Evolutionary conservation across 139 green algal genomes (phyloP), one percentile per base, ranked within the genome.

Genomic region (Chara braunii): DNA sequence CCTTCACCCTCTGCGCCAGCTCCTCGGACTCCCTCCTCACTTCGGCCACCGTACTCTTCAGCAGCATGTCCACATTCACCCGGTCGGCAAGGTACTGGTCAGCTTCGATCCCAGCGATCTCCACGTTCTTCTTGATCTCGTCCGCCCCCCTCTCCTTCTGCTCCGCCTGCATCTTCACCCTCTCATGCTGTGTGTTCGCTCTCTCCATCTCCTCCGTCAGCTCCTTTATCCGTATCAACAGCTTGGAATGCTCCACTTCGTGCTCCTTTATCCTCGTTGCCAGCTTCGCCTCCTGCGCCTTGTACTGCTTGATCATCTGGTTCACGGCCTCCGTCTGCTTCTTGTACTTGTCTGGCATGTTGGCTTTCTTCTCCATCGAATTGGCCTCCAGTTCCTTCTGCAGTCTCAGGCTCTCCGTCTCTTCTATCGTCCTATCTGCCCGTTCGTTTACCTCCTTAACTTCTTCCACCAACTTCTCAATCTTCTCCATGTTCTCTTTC

Each of bases 41-140:
- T 33, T 53, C 44, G 2, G 18, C 3, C 22, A 24, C 43, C 44
- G 33, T 40, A 30, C 14, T 36, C 56, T 33, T 34, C 3, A 62
- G 44, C 40, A 48, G 40, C 18, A 26, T 36, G 45, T 86, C 78
- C 36, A 86, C 53, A 2, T 34, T 65, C 6, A 70, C 74, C 57
- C 78, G 74, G 45, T 90, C 77, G 6, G 64, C 70, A 24, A 84
- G 42, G 37, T 85, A 77, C 64, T 88, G 81, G 26, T 91, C 85
- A 9, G 74, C 67, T 55, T 88, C 85, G 2, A 91, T 78, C 28
- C 53, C 44, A 6, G 80, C 76, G 26, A 86, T 55, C 73, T 89
- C 84, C 37, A 91, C 63, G 63, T 91, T 79, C 32, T 83, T 81
- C 18, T 67, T 60, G 35, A 89, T 73, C 53, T 87, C 78, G 50